Evolutionary conservation across 139 green algal genomes (phyloP).

Genomic region (Bryopsis sp.): DNA sequence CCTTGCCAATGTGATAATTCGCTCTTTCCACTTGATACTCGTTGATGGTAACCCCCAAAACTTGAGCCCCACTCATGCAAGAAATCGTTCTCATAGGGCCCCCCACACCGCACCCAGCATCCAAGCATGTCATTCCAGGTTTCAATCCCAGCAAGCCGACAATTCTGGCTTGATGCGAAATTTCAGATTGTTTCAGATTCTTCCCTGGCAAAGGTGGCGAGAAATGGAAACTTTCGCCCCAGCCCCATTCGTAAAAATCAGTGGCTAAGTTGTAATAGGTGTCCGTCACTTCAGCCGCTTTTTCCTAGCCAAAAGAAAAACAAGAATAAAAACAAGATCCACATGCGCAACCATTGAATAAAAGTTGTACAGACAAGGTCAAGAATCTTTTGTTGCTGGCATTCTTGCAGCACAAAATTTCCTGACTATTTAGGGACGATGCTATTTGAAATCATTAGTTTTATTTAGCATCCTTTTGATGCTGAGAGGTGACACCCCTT

Average conservation of each 20-base stretch:
- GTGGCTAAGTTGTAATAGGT: conserved; percentile 74
- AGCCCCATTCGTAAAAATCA: conserved; percentile 99
- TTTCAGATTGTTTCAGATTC: conserved; percentile 52
- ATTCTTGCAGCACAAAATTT: too few species aligned
- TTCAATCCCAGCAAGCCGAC: conserved; percentile 53
- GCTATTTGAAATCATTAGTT: too few species aligned
- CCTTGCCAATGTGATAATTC: conserved; percentile 63
- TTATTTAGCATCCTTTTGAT: too few species aligned
- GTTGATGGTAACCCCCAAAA: conserved; percentile 97
- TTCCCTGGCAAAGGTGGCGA: conserved; percentile 76
- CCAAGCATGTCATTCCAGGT: conserved; percentile 67
- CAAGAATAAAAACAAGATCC: too few species aligned
- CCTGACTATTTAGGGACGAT: too few species aligned
- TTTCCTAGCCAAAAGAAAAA: too few species aligned
- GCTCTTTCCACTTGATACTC: conserved; percentile 84
- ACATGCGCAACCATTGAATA: too few species aligned
- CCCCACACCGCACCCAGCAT: conserved; percentile 94
- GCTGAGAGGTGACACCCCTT: too few species aligned
- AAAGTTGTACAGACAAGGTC: too few species aligned
- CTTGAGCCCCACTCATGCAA: conserved; percentile 58
- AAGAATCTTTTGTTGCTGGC: too few species aligned
- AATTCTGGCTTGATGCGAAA: conserved; percentile 76
- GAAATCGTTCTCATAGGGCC: conserved; percentile 95
- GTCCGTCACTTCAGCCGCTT: too few species aligned
- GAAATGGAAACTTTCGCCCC: conserved; percentile 97